phyloP scores from a whole-genome alignment of 179 eudicot species.

The Gypsophila paniculata region DNA sequence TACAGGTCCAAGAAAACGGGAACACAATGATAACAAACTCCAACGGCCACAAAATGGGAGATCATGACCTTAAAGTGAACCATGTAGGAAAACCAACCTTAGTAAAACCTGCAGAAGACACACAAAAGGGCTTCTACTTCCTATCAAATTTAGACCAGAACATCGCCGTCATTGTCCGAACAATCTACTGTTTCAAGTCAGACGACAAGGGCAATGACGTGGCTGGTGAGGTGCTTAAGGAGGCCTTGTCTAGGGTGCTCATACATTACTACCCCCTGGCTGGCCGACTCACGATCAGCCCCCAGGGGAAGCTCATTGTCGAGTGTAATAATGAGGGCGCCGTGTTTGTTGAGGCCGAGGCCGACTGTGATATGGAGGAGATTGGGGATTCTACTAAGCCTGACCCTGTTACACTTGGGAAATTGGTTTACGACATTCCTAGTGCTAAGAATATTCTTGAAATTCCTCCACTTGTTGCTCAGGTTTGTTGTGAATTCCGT shows the following conservation, averaged over 20 bases:
- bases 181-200: conserved; percentile 46
- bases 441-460: conserved; percentile 43
- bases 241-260: conserved; percentile 37
- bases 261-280: conserved; percentile 46
- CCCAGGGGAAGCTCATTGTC: conserved; percentile 41
- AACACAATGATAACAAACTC: conserved; percentile 1
- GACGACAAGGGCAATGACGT: conserved; percentile 29
- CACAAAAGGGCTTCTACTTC: conserved; percentile 40
- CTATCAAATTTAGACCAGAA: conserved; percentile 54
- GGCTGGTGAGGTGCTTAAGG: conserved; percentile 32
- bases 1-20: conserved; percentile 27
- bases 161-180: conserved; percentile 38
- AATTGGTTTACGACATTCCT: conserved; percentile 44
- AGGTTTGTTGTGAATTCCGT: conserved; percentile 30
- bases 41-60: conserved; percentile 17
- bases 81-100: conserved; percentile 29
- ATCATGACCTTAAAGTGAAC: conserved; percentile 26
- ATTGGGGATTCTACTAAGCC: conserved; percentile 47
- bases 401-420: conserved; percentile 43
- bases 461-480: conserved; percentile 43
- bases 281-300: conserved; percentile 40
- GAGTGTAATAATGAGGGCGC: conserved; percentile 47
- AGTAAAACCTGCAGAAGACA: conserved; percentile 35
- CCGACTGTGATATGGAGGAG: conserved; percentile 37
- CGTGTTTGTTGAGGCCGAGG: conserved; percentile 51